Evolutionary conservation across 768 basidiomycete species (phyloP).

Genomic region (Scleroderma citrinum): DNA sequence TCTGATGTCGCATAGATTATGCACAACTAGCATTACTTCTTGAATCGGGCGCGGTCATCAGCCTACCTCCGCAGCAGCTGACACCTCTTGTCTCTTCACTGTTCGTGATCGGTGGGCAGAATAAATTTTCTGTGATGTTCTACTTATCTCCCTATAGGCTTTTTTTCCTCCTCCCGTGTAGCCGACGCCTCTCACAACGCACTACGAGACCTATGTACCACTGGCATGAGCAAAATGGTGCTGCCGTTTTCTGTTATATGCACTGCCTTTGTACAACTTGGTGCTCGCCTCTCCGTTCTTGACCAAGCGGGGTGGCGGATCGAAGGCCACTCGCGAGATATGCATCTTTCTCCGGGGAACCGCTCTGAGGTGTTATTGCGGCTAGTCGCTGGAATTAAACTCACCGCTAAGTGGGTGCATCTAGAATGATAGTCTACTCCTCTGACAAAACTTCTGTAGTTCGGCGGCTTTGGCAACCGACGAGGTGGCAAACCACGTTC

Average conservation of each 20-base stretch:
- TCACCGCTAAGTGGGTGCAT: constrained; percentile 44
- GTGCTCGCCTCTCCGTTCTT: constrained; percentile 35
- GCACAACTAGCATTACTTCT: constrained; percentile 35
- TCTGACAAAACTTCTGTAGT: constrained; percentile 23
- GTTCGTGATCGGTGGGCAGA: constrained; percentile 35
- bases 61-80: constrained; percentile 25
- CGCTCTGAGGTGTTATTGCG: constrained; percentile 35
- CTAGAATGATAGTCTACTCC: neutral
- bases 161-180: constrained; percentile 23
- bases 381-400: constrained; percentile 36
- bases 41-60: constrained; percentile 35
- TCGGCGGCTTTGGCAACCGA: constrained; percentile 28
- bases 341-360: constrained; percentile 11
- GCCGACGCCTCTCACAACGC: constrained; percentile 26
- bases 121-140: neutral
- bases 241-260: constrained; percentile 33
- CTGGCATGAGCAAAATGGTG: constrained; percentile 14
- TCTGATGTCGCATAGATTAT: constrained; percentile 31
- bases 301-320: constrained; percentile 28
- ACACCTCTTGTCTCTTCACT: constrained; percentile 34
- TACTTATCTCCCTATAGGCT: constrained; percentile 12
- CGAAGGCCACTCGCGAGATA: constrained; percentile 3
- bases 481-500: constrained; percentile 44
- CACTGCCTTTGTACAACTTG: constrained; percentile 37
- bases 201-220: constrained; percentile 31